Conservation (phyloP, 2,329 filamentous ascomycete genomes). For the Aspergillus transmontanensis region DNA sequence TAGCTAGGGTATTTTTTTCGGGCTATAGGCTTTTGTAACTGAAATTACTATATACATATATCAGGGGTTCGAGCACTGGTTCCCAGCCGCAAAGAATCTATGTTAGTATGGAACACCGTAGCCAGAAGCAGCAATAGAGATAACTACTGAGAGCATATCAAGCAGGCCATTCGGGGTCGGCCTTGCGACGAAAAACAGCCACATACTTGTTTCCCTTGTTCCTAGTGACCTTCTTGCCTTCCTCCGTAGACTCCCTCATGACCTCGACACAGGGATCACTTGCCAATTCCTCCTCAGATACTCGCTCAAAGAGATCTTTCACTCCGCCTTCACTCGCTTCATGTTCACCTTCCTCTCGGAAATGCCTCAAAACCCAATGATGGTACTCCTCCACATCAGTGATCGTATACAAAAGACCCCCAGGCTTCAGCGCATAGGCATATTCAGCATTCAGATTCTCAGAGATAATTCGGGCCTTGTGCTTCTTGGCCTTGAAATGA, state of each 20-base stretch:
- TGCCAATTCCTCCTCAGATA: conserved; percentile 59
- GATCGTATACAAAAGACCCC: conserved; percentile 91
- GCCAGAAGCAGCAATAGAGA: neutral
- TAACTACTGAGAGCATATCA: neutral
- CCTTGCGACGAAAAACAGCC: conserved; percentile 78
- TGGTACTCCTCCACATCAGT: conserved; percentile 96
- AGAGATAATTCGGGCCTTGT: conserved; percentile 94
- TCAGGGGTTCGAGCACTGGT: neutral
- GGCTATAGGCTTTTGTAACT: neutral
- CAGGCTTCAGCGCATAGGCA: conserved; percentile 79
- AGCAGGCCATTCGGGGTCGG: conserved; percentile 72
- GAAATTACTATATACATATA: neutral
- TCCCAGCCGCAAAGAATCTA: neutral
- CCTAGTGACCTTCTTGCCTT: conserved; percentile 92
- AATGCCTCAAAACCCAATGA: conserved; percentile 87
- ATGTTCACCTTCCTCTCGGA: conserved; percentile 85
- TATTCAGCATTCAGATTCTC: conserved; percentile 89
- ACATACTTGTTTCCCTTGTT: conserved; percentile 91
- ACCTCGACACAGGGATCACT: conserved; percentile 62
- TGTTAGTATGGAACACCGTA: neutral
- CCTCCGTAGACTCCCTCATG: conserved; percentile 81
- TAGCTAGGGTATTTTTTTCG: neutral
- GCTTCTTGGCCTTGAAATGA: conserved; percentile 96
- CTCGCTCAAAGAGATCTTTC: conserved; percentile 69
- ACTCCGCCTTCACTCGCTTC: conserved; percentile 63